phyloP scores from a whole-genome alignment of 768 basidiomycete genomes.

The Mycena crocata region DNA sequence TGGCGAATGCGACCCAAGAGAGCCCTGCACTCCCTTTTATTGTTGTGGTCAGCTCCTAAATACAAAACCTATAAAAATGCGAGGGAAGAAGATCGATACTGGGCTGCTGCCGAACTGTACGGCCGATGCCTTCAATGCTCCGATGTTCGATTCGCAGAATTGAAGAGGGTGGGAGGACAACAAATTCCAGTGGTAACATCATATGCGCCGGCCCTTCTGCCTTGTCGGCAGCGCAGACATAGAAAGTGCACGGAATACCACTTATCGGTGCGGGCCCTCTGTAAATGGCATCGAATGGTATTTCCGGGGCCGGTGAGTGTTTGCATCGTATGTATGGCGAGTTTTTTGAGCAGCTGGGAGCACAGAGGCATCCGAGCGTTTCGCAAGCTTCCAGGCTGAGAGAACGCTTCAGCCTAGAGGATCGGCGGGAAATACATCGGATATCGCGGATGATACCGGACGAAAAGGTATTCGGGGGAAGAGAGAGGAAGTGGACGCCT shows the following conservation, averaged over 20 bases:
- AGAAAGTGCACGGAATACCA: conserved; percentile 38
- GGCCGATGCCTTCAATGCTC: conserved; percentile 22
- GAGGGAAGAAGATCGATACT: conserved; percentile 23
- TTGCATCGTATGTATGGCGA: not conserved
- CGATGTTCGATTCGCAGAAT: conserved; percentile 25
- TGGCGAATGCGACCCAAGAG: conserved; percentile 11
- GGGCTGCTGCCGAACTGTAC: conserved; percentile 23
- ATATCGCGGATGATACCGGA: conserved; percentile 55
- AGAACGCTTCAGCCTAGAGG: conserved; percentile 50
- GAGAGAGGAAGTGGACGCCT: conserved; percentile 31
- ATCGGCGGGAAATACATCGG: conserved; percentile 53
- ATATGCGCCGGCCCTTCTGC: conserved; percentile 53
- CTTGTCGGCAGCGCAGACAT: conserved; percentile 46
- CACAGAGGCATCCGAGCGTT: conserved; percentile 50
- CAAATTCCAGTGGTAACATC: conserved; percentile 43
- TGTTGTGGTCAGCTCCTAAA: not conserved
- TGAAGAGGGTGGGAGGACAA: not conserved
- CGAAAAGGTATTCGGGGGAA: conserved; percentile 45
- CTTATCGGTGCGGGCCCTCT: conserved; percentile 49
- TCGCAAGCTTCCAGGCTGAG: conserved; percentile 47
- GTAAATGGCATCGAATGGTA: conserved; percentile 62
- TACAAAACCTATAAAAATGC: conserved; percentile 15
- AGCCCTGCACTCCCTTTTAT: not conserved
- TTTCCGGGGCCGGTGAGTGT: conserved; percentile 53
- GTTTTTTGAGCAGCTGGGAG: not conserved